Evolutionary conservation across 1,284 basidiomycete species (phyloP).

Genomic region (Sanghuangporus sanghuang): DNA sequence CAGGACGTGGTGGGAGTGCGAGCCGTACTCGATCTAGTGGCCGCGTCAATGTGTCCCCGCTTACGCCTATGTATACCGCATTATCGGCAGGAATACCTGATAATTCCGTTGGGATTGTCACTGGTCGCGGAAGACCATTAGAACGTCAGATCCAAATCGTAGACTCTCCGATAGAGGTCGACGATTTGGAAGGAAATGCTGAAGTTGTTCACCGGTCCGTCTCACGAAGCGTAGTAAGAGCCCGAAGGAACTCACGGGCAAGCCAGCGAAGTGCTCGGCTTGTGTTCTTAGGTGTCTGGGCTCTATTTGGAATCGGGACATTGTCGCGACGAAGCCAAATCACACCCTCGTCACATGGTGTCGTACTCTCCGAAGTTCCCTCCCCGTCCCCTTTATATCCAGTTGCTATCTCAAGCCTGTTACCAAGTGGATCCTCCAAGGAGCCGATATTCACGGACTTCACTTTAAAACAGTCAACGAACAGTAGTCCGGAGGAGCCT

Average conservation of each 20-base stretch:
- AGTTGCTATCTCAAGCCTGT: neutral
- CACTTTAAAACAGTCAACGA: constrained; percentile 21
- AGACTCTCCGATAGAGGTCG: constrained; percentile 12
- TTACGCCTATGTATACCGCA: constrained; percentile 6
- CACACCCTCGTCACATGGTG: neutral
- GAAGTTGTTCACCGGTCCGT: constrained; percentile 24
- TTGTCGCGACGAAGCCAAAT: constrained; percentile 31
- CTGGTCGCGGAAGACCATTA: neutral
- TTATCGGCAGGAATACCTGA: neutral
- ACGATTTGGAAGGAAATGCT: constrained; percentile 19
- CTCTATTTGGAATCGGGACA: constrained; percentile 61
- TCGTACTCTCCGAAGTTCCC: constrained; percentile 2
- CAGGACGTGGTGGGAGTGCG: constrained; percentile 10
- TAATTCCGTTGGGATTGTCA: neutral
- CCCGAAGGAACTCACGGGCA: constrained; percentile 47
- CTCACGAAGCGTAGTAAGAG: constrained; percentile 24
- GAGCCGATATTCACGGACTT: neutral
- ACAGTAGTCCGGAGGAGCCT: constrained; percentile 22
- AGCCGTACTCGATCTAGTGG: constrained; percentile 11
- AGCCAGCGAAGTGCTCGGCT: constrained; percentile 61
- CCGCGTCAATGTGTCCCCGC: neutral
- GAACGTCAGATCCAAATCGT: constrained; percentile 4
- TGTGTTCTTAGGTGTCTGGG: constrained; percentile 68
- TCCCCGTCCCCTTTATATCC: neutral
- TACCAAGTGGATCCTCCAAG: neutral